These are phyloP conservation scores for Xylariales sp. DNA, from an alignment of 2,329 filamentous ascomycete species.

Conservation along the genomic window DNA sequence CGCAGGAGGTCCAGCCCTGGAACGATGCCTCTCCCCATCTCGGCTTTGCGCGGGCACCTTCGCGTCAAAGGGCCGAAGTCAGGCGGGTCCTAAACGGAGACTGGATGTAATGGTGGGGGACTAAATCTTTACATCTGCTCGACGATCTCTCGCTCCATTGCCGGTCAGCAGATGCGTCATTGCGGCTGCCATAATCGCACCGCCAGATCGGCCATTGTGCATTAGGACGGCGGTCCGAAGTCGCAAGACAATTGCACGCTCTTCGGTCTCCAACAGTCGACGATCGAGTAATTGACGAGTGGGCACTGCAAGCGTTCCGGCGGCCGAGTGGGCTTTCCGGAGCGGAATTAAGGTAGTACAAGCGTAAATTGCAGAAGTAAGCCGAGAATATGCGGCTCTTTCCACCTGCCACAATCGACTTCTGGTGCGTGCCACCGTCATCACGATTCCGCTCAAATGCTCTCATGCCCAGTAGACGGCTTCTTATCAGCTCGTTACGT, in stretches of 20 bases:
- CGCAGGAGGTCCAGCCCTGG: too few species aligned
- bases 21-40: too few species aligned
- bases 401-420: conserved; percentile 10
- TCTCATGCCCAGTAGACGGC: neutral
- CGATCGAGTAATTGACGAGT: too few species aligned
- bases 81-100: too few species aligned
- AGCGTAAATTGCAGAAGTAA: too few species aligned
- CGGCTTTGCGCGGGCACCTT: conserved; percentile 4
- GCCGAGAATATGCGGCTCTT: conserved; percentile 11
- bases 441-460: conserved; percentile 2
- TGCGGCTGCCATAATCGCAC: too few species aligned
- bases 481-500: conserved; percentile 1
- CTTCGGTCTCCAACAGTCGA: too few species aligned
- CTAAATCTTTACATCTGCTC: too few species aligned
- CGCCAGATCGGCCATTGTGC: too few species aligned
- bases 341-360: conserved; percentile 12
- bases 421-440: conserved; percentile 1
- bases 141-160: too few species aligned
- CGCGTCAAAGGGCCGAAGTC: neutral
- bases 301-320: neutral
- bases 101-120: too few species aligned
- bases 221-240: neutral
- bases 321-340: neutral
- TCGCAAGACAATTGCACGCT: neutral
- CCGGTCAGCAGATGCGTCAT: too few species aligned